Base-by-base conservation (phyloP, 208 protist genomes). In the Crithidia expoeki region DNA sequence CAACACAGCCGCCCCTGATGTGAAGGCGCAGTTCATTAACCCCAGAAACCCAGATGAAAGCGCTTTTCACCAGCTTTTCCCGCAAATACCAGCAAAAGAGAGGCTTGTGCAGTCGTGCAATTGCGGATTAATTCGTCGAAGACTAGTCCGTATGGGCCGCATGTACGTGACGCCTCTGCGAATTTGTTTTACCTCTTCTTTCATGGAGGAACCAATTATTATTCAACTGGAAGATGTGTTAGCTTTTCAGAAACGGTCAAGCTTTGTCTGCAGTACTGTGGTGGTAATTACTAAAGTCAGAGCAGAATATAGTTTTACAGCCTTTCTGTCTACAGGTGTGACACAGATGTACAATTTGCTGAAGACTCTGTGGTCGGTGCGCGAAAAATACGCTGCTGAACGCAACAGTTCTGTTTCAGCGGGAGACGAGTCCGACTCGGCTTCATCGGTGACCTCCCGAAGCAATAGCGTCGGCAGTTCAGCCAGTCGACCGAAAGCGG, bases 131-230 rank as follows among this genome's bases (percentile, higher is more conserved):
- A 65, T 76, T 16, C 53, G 71, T 16, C 68, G 75, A 14, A 81
- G 69, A 25, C 69, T 90, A 9, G 72, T 83, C 27, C 81, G 85
- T 3, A 84, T 90, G 74, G 85, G 85, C 6, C 70, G 57, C 32
- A 73, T 90, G 55, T 87, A 90, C 60, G 62, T 85, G 27, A 84
- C 85, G 9, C 74, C 80, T 16, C 40, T 90, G 23, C 79, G 85
- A 6, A 27, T 90, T 27, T 86, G 81, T 55, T 90, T 90, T 61
- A 53, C 57, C 30, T 90, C 85, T 5, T 74, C 79, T 5, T 88
- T 90, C 36, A 68, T 90, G n/a, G 76, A 76, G 4, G 46, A 68
- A 27, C 65, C 76, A 10, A 23, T 90, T 11, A 69, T 80, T 51
- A 57, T 90, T 12, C 52, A 55, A 1, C 79, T 84, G 76, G 81